Base-by-base conservation (phyloP, 148 eudicot species). In the Heliamphora exappendiculata region DNA sequence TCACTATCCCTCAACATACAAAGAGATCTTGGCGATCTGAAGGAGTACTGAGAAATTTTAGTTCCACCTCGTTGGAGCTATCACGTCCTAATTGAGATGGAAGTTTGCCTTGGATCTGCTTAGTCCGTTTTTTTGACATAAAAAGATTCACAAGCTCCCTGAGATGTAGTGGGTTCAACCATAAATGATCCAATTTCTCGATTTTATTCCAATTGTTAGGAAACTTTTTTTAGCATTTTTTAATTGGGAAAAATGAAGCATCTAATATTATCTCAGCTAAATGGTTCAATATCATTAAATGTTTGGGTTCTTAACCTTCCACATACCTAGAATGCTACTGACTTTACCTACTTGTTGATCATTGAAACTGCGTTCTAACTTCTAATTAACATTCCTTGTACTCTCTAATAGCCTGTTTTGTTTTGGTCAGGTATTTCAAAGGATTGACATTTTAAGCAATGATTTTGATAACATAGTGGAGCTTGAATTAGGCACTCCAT, bases 391-490 rank as follows among this genome's bases (percentile, higher is more conserved):
- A n/a, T n/a, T n/a, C 36, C 37, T 59, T 36, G 3, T 59, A 14
- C 33, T 47, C 33, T 47, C 55, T 70, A 51, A 51, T 26, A 29
- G 50, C 37, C 0, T 5, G 8, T 22, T 50, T 66, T 60, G 12
- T 64, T 53, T 37, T 75, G 41, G 60, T 67, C 80, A 94, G 98
- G 98, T 94, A 67, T 90, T 92, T 81, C 98, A 94, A 79, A 83
- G 98, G 60, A 94, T 94, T 19, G 98, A 94, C 79, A 78, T 91
- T 22, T 85, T 92, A 11, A 92, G 90, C 89, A 94, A 86, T 59
- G 98, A 94, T 82, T 94, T 94, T 51, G 98, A 94, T 73, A 94
- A 94, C 84, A 94, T 94, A 62, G 96, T 88, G 58, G 97, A 94
- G 62, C 88, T 94, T 45, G 78, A 94, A 76, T 64, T 94, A 73